Conservation (phyloP, 176 grass and related monocot genomes). For the Neostapfia colusana region DNA sequence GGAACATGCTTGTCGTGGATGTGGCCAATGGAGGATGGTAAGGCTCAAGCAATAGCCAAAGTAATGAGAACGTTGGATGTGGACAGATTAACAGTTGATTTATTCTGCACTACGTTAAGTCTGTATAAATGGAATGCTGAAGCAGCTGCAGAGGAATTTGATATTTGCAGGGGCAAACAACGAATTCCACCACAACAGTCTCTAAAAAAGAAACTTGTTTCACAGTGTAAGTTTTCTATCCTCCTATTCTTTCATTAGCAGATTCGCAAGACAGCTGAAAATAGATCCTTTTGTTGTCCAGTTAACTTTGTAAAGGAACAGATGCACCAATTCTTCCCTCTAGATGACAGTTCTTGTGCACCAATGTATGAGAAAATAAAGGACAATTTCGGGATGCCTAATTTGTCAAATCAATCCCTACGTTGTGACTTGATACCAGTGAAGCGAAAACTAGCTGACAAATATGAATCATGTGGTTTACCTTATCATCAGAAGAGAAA, state of each 20-base stretch:
- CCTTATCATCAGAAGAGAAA: slow-evolving; percentile 9
- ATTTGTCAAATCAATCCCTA: slow-evolving; percentile 28
- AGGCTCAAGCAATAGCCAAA: slow-evolving; percentile 43
- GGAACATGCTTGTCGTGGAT: slow-evolving; percentile 23
- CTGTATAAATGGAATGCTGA: slow-evolving; percentile 51
- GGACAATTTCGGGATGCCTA: not conserved
- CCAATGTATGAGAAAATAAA: slow-evolving; percentile 24
- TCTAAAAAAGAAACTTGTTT: slow-evolving; percentile 50
- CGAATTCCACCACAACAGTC: slow-evolving; percentile 14
- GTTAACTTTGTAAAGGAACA: slow-evolving; percentile 50
- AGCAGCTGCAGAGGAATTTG: slow-evolving; percentile 36
- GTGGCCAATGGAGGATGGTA: slow-evolving; percentile 41
- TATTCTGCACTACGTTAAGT: slow-evolving; percentile 46
- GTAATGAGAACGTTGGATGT: slow-evolving; percentile 41
- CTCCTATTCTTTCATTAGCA: slow-evolving; percentile 3
- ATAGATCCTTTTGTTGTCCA: slow-evolving; percentile 24
- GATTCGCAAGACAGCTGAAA: slow-evolving; percentile 18
- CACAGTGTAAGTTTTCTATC: slow-evolving; percentile 39
- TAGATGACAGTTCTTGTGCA: slow-evolving; percentile 21
- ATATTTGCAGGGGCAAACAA: slow-evolving; percentile 41
- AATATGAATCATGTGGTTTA: slow-evolving; percentile 31
- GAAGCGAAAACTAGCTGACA: slow-evolving; percentile 31
- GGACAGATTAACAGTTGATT: slow-evolving; percentile 45
- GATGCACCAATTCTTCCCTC: slow-evolving; percentile 43
- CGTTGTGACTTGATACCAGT: slow-evolving; percentile 21